A percentile compares a stretch with the other conserved stretches of the same genome.
Conservation (phyloP, 2,329 filamentous ascomycete genomes). For the Pyrenochaeta sp. region DNA sequence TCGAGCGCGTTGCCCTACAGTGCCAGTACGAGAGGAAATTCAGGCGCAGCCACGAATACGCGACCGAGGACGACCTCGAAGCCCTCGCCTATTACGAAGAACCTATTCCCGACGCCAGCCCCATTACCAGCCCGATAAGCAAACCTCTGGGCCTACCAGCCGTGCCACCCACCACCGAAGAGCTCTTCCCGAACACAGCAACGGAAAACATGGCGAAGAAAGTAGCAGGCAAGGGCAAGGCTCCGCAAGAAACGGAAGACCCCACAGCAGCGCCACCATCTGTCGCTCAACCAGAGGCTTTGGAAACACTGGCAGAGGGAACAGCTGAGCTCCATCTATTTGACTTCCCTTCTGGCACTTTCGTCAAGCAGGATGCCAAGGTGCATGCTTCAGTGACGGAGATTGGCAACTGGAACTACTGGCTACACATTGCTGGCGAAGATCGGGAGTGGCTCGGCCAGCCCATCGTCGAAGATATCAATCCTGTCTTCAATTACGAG, state of each 20-base stretch:
- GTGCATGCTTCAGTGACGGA: conserved; percentile 85
- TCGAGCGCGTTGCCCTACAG: conserved; percentile 83
- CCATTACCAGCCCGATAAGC: conserved; percentile 59
- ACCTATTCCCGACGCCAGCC: conserved; percentile 68
- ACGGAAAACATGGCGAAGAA: conserved; percentile 54
- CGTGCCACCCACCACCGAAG: conserved; percentile 38
- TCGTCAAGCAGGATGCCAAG: conserved; percentile 78
- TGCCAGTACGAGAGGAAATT: conserved; percentile 99
- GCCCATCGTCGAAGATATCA: conserved; percentile 86
- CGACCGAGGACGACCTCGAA: conserved; percentile 80
- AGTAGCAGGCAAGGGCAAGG: conserved; percentile 43
- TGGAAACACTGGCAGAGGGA: conserved; percentile 78
- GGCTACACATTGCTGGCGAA: conserved; percentile 82
- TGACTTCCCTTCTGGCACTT: conserved; percentile 86
- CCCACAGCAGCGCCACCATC: conserved; percentile 69
- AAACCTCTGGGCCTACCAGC: conserved; percentile 47
- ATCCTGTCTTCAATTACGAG: conserved; percentile 98
- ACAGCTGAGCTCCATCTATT: conserved; percentile 90
- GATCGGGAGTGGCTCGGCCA: conserved; percentile 88
- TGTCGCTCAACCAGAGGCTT: conserved; percentile 69
- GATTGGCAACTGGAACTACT: conserved; percentile 92
- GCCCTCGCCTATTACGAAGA: conserved; percentile 81
- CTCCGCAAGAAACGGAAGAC: conserved; percentile 48
- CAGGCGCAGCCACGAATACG: conserved; percentile 78
- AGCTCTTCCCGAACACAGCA: conserved; percentile 47